A percentile compares a stretch with the other conserved stretches of the same genome.
Conservation (phyloP, 2,329 filamentous ascomycete genomes). For the Hawksworthiomyces lignivorus region DNA sequence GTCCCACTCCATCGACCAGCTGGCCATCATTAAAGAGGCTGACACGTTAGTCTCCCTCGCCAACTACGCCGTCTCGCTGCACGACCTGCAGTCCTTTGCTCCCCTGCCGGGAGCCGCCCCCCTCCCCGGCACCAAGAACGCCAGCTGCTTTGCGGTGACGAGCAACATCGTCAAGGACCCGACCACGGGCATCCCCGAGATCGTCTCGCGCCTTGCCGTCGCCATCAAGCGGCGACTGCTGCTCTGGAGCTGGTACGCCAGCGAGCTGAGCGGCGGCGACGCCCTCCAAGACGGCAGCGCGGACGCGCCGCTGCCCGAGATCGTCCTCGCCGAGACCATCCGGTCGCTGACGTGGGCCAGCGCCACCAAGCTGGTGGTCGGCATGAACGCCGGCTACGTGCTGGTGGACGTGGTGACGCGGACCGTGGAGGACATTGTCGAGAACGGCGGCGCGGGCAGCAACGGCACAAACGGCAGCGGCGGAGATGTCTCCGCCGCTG, state of each 20-base stretch:
- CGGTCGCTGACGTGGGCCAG: slow-evolving; percentile 88
- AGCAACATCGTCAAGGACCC: slow-evolving; percentile 92
- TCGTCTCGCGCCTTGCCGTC: slow-evolving; percentile 85
- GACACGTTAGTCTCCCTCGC: slow-evolving; percentile 86
- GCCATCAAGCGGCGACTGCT: slow-evolving; percentile 85
- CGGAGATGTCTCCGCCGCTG: slow-evolving; percentile 66
- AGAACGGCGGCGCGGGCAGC: slow-evolving; percentile 67
- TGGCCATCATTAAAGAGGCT: slow-evolving; percentile 92
- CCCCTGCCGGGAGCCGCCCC: slow-evolving; percentile 58
- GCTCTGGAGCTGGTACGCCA: slow-evolving; percentile 94
- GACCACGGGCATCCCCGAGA: slow-evolving; percentile 79
- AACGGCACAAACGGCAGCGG: slow-evolving; percentile 63
- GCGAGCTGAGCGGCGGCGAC: slow-evolving; percentile 56
- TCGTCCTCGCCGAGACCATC: slow-evolving; percentile 73
- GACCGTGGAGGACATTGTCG: slow-evolving; percentile 69
- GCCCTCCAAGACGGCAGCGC: neutral
- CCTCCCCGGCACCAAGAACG: slow-evolving; percentile 76
- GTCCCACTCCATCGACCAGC: slow-evolving; percentile 79
- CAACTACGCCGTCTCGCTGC: slow-evolving; percentile 79
- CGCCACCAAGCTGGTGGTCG: slow-evolving; percentile 78
- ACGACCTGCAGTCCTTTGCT: slow-evolving; percentile 80
- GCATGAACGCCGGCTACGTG: slow-evolving; percentile 85
- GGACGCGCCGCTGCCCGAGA: slow-evolving; percentile 59
- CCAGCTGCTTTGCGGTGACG: slow-evolving; percentile 83
- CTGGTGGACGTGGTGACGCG: slow-evolving; percentile 76